Evolutionary conservation across 306 rosid genomes (phyloP), one percentile per base, ranked within the genome.

Genomic region (Albizia julibrissin): DNA sequence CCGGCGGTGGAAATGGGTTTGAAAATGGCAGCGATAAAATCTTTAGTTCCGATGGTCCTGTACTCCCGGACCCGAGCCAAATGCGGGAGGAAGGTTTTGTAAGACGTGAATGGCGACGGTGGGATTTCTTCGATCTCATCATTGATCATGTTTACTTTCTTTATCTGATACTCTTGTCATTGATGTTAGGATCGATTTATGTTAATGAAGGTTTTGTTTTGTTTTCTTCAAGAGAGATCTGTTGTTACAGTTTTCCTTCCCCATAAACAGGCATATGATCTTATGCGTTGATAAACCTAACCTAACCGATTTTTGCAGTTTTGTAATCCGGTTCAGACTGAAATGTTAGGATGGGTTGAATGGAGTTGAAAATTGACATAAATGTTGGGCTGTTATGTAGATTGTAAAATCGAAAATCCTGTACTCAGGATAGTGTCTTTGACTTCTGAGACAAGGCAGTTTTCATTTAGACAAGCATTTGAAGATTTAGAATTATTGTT

Each of bases 31-130:
- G 64, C 33, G 88, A 69, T 3, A 84, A 19, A 10, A 12, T 83
- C 69, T 90, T 90, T 34, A 52, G 19, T 33, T 83, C 94, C 0
- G 87, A 83, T 7, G 91, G 88, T 13, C 92, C 93, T 3, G 52
- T 89, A 46, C 87, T 91, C 26, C 92, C 93, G 3, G 86, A 89
- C n/a, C 93, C 86, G 0, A 82, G 70, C 64, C 86, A 85, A 68
- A 91, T 89, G 95, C 82, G 71, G 10, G 95, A 91, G 88, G 95
- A 91, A 83, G 84, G 93, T 40, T 69, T 66, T 73, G 90, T 89
- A 8, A 81, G 89, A 44, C 90, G 90, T 24, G 95, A 89, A 69
- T 87, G 95, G 95, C 85, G 92, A 21, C 92, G 90, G 94, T 91
- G 74, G 82, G 94, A 81, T 83, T 69, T 21, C 43, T 33, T 64